Percentiles rank a stretch among this genome's conserved stretches.
These are phyloP conservation scores for Argentina anserina DNA, from an alignment of 306 rosid species.

Conservation along the genomic window DNA sequence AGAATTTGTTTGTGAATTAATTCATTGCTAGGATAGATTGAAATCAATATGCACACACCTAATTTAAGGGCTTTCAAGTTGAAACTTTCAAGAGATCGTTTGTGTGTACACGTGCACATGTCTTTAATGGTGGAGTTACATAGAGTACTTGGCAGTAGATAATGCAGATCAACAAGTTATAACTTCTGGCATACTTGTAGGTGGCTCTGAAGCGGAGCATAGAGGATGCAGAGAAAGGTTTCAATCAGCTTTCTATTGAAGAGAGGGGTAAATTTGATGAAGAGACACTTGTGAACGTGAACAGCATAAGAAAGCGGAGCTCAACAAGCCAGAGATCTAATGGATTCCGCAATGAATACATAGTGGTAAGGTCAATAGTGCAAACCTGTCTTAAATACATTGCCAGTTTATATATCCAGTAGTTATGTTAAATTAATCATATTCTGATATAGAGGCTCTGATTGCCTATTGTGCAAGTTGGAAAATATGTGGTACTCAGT, in stretches of 20 bases:
- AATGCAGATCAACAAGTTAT: slow-evolving; percentile 1
- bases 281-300: slow-evolving; percentile 92
- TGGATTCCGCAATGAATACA: slow-evolving; percentile 95
- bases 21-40: background rate
- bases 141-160: background rate
- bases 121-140: background rate
- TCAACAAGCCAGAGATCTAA: slow-evolving; percentile 62
- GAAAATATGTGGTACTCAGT: background rate
- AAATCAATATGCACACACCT: too few relatives aligned
- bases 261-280: slow-evolving; percentile 98
- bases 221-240: slow-evolving; percentile 87
- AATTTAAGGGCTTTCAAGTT: too few relatives aligned
- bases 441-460: background rate
- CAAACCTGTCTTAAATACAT: background rate
- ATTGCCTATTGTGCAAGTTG: background rate
- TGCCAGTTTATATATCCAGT: background rate
- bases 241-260: slow-evolving; percentile 95
- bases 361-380: slow-evolving; percentile 59
- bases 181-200: slow-evolving; percentile 40
- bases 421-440: background rate
- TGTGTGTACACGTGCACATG: background rate
- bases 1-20: too few relatives aligned
- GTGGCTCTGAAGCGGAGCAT: slow-evolving; percentile 73
- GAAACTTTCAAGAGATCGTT: background rate
- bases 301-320: slow-evolving; percentile 67